Evolutionary conservation across 805 yeast genomes (phyloP).

Genomic region (Nakazawaea molendinolei): DNA sequence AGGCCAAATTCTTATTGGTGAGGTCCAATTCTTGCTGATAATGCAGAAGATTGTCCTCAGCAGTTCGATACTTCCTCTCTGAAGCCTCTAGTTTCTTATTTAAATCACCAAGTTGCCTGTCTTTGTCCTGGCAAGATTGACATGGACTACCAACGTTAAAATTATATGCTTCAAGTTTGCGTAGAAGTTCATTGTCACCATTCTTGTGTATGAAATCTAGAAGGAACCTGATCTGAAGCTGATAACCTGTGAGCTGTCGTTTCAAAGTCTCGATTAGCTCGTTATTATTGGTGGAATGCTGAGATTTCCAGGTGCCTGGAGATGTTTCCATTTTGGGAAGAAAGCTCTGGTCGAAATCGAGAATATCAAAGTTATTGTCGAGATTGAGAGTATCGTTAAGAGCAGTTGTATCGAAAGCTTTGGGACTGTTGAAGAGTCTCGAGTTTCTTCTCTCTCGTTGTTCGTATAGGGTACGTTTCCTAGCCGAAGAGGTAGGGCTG

Average conservation of each 20-base stretch:
- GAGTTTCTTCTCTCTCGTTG: constrained; percentile 16
- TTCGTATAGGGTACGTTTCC: constrained; percentile 5
- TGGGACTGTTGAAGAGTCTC: constrained; percentile 14
- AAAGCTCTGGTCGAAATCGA: constrained; percentile 13
- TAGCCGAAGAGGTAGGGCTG: constrained; percentile 5
- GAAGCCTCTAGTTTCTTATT: constrained; percentile 2
- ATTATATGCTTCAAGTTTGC: constrained; percentile 5
- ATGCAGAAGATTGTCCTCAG: neutral
- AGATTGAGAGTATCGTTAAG: constrained; percentile 6
- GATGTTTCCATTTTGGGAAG: constrained; percentile 13
- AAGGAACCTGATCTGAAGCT: constrained; percentile 25
- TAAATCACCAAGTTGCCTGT: constrained; percentile 3
- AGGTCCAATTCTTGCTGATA: constrained; percentile 1
- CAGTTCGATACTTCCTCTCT: neutral
- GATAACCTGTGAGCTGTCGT: constrained; percentile 26
- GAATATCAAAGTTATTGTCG: constrained; percentile 8
- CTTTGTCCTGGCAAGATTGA: constrained; percentile 7
- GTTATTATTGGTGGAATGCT: constrained; percentile 1
- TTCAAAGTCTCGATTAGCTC: constrained; percentile 22
- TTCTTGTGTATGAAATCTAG: constrained; percentile 22
- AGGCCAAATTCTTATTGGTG: neutral
- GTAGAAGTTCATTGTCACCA: constrained; percentile 10
- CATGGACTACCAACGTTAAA: constrained; percentile 7
- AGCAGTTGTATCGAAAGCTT: neutral
- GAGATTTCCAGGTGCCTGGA: constrained; percentile 11